Base-by-base conservation (phyloP, 257 asterid species). In the Scutellaria minor region DNA sequence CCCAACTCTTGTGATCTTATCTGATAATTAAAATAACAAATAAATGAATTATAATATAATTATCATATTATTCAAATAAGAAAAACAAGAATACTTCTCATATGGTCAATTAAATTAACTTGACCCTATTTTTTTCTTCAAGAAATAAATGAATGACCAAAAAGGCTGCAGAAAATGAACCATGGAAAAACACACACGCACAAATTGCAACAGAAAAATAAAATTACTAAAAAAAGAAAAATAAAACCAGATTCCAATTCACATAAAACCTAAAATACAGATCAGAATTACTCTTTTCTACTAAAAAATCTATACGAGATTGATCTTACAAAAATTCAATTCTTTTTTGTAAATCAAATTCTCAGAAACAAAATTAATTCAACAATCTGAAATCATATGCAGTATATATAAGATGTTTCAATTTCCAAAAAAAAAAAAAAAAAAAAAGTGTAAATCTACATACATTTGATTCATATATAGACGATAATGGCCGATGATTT, bases 401-500 rank as follows among this genome's bases (percentile, higher is more conserved):
- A 31, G 37, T 31, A 31, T 31, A 31, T 31, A 31, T 31, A 46
- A 20, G 13, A 71, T 11, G 66, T 39, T 35, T 53, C 55, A 68
- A 48, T 24, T 11, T 5, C 4, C 27, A 15, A 11, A 9, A 20
- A 37, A 55, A 42, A n/a, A 0, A 12, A 22, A 44, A 7, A 45
- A 47, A 27, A 12, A 53, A 41, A 2, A 63, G 68, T 67, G 70
- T 68, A 76, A 70, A 64, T 68, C 73, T 74, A 68, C 76, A 42
- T 64, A 69, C 64, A 73, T 47, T 4, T 54, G 52, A 64, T n/a
- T 39, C 73, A 70, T 70, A 70, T 70, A 71, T 71, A 65, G 66
- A 57, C 57, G 57, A 70, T 52, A 60, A 60, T 5, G 75, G 76
- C 53, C 13, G 80, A 42, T 14, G 5, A 68, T 12, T 9, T 9